Evolutionary conservation across 257 asterid species (phyloP).

Genomic region (Nicotiana sylvestris): DNA sequence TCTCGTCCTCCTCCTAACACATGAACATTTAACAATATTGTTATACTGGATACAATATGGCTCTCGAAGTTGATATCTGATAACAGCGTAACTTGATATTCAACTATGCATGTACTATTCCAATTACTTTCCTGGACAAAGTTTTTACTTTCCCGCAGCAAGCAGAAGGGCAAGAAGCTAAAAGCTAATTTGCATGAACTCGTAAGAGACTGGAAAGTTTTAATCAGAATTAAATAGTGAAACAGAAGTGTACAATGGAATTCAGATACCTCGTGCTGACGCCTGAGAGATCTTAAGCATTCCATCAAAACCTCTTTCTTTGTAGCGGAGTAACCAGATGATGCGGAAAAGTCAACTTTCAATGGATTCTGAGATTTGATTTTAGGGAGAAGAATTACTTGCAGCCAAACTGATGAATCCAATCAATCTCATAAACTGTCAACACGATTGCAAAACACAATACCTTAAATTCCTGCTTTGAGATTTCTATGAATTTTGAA

Average conservation of each 20-base stretch:
- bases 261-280: constrained; percentile 49
- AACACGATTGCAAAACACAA: constrained; percentile 5
- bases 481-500: constrained; percentile 19
- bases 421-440: not conserved
- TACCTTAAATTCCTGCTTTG: constrained; percentile 29
- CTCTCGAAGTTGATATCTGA: not conserved
- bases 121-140: not conserved
- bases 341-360: constrained; percentile 21
- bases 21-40: not conserved
- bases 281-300: constrained; percentile 66
- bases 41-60: not conserved
- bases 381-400: constrained; percentile 9
- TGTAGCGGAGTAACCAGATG: constrained; percentile 26
- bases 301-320: constrained; percentile 45
- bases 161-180: not conserved
- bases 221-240: constrained; percentile 5
- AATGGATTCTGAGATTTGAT: constrained; percentile 28
- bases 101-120: not conserved
- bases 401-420: not conserved
- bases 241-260: not conserved
- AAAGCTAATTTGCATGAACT: not conserved
- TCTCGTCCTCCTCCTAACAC: constrained; percentile 39
- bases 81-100: not conserved
- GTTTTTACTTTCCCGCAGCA: not conserved
- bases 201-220: not conserved